Evolutionary conservation across 805 yeast genomes (phyloP).

Genomic region (Ogataea siamensis): DNA sequence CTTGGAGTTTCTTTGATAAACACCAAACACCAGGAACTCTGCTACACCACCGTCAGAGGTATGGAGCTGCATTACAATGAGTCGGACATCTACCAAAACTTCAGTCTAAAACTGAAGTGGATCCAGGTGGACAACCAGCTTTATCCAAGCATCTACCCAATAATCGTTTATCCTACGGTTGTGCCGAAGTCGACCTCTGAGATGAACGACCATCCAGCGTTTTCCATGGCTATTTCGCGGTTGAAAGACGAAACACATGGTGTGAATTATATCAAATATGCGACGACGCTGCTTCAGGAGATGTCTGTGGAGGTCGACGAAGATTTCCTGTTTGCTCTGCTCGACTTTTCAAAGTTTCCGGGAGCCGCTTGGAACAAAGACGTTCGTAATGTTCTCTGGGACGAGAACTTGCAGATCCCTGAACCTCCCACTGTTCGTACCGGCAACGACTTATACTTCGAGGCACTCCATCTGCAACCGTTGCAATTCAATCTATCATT

Average conservation of each 20-base stretch:
- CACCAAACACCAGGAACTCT: conserved; percentile 66
- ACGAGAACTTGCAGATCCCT: conserved; percentile 62
- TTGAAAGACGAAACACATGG: conserved; percentile 91
- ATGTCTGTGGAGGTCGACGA: conserved; percentile 92
- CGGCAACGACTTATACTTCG: conserved; percentile 79
- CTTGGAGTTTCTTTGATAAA: conserved; percentile 84
- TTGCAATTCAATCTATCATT: conserved; percentile 84
- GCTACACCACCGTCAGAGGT: conserved; percentile 81
- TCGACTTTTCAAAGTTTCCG: conserved; percentile 78
- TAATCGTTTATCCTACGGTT: conserved; percentile 83
- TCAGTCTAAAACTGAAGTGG: conserved; percentile 86
- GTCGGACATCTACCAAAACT: conserved; percentile 78
- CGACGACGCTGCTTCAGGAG: conserved; percentile 85
- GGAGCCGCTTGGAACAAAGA: conserved; percentile 71
- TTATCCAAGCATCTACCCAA: conserved; percentile 85
- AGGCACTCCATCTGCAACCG: conserved; percentile 89
- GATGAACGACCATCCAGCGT: conserved; percentile 84
- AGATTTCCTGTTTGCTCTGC: conserved; percentile 77
- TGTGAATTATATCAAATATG: conserved; percentile 84
- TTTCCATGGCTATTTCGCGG: conserved; percentile 79
- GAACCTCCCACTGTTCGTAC: conserved; percentile 58
- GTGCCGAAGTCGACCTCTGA: conserved; percentile 82
- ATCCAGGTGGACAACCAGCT: conserved; percentile 90
- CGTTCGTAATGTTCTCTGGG: conserved; percentile 49
- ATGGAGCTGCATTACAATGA: conserved; percentile 77